Evolutionary conservation across 495 filamentous ascomycete species (phyloP).

Genomic region (Lasiosphaeria hispida): DNA sequence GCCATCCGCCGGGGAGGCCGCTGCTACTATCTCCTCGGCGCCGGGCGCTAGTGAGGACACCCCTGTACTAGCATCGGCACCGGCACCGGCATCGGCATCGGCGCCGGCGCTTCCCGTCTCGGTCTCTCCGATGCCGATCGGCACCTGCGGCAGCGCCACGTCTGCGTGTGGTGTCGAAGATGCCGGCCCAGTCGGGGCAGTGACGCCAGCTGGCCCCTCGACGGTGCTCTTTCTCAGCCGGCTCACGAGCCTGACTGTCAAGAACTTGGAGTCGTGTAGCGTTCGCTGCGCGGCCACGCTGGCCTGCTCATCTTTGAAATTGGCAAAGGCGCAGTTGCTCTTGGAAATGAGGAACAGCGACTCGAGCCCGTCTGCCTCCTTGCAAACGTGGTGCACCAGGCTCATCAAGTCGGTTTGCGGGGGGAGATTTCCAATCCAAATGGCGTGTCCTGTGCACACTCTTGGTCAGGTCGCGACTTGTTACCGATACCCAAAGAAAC

Average conservation of each 20-base stretch:
- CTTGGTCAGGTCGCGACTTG: slow-evolving; percentile 13
- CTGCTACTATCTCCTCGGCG: slow-evolving; percentile 22
- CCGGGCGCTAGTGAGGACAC: slow-evolving; percentile 4
- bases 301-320: slow-evolving; percentile 79
- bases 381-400: slow-evolving; percentile 88
- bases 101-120: slow-evolving; percentile 8
- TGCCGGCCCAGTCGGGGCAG: slow-evolving; percentile 55
- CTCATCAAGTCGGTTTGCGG: slow-evolving; percentile 73
- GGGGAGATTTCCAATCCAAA: slow-evolving; percentile 96
- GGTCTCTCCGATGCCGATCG: slow-evolving; percentile 6
- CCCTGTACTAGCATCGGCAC: background rate
- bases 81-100: slow-evolving; percentile 10
- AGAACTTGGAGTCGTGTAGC: slow-evolving; percentile 89
- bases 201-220: slow-evolving; percentile 47
- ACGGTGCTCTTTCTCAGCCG: slow-evolving; percentile 67
- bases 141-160: slow-evolving; percentile 13
- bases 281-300: slow-evolving; percentile 76
- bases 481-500: background rate
- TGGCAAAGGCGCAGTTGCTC: slow-evolving; percentile 97
- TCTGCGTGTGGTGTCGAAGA: slow-evolving; percentile 26
- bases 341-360: slow-evolving; percentile 95
- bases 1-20: slow-evolving; percentile 17
- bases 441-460: slow-evolving; percentile 65
- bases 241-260: slow-evolving; percentile 88
- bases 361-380: slow-evolving; percentile 77